These are phyloP conservation scores for Gleditsia sinensis DNA, from an alignment of 306 rosid genomes.

Conservation along the genomic window DNA sequence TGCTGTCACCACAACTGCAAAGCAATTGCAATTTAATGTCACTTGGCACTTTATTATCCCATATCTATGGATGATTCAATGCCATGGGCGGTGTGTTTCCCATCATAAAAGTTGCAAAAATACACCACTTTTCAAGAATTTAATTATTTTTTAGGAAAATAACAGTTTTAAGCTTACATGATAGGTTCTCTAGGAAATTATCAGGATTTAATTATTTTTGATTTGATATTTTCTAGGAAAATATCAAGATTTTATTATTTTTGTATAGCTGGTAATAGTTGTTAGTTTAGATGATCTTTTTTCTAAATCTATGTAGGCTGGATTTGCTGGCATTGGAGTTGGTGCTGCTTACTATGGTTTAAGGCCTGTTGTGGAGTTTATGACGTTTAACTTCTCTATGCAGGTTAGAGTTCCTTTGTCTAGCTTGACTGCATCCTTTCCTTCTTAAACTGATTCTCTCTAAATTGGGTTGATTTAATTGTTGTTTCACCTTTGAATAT, in stretches of 20 bases:
- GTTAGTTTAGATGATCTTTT: constrained; percentile 29
- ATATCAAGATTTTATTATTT: constrained; percentile 3
- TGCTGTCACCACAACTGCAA: too few relatives aligned
- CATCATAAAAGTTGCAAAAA: background rate
- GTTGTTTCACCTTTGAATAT: background rate
- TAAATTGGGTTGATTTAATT: background rate
- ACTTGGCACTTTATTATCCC: background rate
- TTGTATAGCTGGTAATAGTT: background rate
- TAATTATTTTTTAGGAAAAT: too few relatives aligned
- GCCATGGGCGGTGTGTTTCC: background rate
- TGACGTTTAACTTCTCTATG: constrained; percentile 99
- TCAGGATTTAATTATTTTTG: constrained; percentile 8
- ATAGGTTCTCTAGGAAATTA: background rate
- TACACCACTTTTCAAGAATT: background rate
- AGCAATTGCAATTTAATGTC: too few relatives aligned
- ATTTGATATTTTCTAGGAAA: constrained; percentile 8
- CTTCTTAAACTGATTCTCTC: background rate
- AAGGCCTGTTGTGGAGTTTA: constrained; percentile 83
- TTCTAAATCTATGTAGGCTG: constrained; percentile 69
- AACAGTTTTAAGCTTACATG: too few relatives aligned
- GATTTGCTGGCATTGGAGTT: constrained; percentile 95
- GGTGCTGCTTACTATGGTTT: constrained; percentile 96
- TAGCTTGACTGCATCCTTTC: constrained; percentile 22
- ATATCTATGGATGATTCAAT: background rate
- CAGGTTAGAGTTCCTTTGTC: constrained; percentile 56